A percentile compares a stretch with the other conserved stretches of the same genome.
Evolutionary conservation across 2,329 filamentous ascomycete genomes (phyloP).

Genomic region (Penicillium sp.): DNA sequence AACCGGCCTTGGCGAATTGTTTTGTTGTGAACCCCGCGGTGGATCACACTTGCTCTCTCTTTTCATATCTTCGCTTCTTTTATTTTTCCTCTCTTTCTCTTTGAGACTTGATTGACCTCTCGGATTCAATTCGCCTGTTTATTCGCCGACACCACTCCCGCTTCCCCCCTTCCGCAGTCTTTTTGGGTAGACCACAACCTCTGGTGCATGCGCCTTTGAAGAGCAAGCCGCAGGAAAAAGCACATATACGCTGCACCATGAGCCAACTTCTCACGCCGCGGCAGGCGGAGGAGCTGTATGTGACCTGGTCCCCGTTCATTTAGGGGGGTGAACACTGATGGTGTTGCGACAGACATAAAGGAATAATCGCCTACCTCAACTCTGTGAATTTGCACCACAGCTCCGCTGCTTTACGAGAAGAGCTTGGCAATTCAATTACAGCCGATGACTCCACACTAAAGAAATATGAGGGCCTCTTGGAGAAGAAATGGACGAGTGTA

Average conservation of each 20-base stretch:
- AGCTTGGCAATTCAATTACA: slow-evolving; percentile 65
- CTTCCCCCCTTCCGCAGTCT: slow-evolving; percentile 5
- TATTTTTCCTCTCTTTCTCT: background rate
- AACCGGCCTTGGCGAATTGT: slow-evolving; percentile 27
- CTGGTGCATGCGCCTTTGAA: slow-evolving; percentile 22
- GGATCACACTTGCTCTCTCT: slow-evolving; percentile 16
- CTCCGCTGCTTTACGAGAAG: slow-evolving; percentile 70
- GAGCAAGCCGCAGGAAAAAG: slow-evolving; percentile 13
- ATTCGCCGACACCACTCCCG: slow-evolving; percentile 5
- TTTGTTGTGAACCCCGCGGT: slow-evolving; percentile 29
- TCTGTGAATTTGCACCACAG: slow-evolving; percentile 69
- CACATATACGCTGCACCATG: slow-evolving; percentile 51
- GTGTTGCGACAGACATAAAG: slow-evolving; percentile 69
- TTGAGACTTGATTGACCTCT: background rate
- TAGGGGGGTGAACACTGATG: slow-evolving; percentile 11
- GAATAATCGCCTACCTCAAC: slow-evolving; percentile 83
- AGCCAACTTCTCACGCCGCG: slow-evolving; percentile 71
- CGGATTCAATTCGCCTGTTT: slow-evolving; percentile 3
- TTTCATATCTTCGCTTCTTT: slow-evolving; percentile 4
- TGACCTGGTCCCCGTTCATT: slow-evolving; percentile 24
- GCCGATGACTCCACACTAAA: slow-evolving; percentile 82
- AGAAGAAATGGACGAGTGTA: slow-evolving; percentile 98
- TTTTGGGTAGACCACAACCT: background rate
- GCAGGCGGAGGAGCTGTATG: slow-evolving; percentile 87
- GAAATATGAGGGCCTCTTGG: slow-evolving; percentile 89